phyloP scores from a whole-genome alignment of 441 rosid genomes.

The Adansonia gregorii region DNA sequence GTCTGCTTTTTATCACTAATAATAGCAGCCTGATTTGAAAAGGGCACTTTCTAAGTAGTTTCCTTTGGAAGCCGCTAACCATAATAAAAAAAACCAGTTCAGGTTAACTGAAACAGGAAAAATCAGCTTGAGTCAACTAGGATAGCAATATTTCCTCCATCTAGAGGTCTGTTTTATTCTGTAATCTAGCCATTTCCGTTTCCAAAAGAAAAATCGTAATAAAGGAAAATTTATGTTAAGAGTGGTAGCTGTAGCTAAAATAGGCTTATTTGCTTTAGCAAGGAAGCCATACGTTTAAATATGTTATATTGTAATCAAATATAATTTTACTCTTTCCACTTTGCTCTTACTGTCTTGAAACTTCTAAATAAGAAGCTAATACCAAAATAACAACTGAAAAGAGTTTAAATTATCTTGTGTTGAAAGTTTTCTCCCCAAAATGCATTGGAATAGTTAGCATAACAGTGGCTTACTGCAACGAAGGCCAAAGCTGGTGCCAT shows the following conservation, averaged over 20 bases:
- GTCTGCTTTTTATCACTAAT: constrained; percentile 17
- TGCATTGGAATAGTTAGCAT: neutral
- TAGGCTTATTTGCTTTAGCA: neutral
- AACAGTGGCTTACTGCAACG: constrained; percentile 1
- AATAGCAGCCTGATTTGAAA: neutral
- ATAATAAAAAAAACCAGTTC: neutral
- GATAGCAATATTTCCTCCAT: neutral
- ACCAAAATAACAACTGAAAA: neutral
- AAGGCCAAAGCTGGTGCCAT: neutral
- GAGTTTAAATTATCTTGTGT: neutral
- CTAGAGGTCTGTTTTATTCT: constrained; percentile 5
- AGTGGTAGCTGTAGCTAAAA: neutral
- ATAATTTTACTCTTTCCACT: neutral
- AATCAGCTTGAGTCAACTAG: neutral
- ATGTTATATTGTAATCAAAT: neutral
- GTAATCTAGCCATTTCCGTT: neutral
- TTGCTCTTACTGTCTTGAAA: neutral
- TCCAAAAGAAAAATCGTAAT: neutral
- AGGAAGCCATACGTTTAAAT: neutral
- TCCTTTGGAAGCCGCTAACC: neutral
- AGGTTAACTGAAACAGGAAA: neutral
- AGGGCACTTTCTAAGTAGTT: neutral
- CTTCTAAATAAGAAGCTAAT: neutral
- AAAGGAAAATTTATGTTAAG: constrained; percentile 2
- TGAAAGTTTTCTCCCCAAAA: neutral